Conservation (phyloP, 2,329 filamentous ascomycete species). For the Colletotrichum agaves region DNA sequence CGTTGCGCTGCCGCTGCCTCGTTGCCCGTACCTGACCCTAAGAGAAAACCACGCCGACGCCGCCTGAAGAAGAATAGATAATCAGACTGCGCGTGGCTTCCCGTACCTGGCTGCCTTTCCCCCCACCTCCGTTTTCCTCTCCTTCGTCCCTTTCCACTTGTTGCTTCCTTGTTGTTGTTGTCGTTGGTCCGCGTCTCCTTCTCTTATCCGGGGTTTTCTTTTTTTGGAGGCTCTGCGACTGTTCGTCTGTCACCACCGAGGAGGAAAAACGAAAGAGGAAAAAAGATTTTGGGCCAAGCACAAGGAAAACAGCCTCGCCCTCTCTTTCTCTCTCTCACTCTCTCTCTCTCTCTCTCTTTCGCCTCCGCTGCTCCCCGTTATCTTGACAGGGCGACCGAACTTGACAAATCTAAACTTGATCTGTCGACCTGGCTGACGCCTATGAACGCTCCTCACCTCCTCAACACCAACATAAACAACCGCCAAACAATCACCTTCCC, state of each 20-base stretch:
- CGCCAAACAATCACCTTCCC: slow-evolving; percentile 1
- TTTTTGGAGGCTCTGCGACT: slow-evolving; percentile 30
- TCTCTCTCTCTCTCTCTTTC: not conserved
- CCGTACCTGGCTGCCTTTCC: slow-evolving; percentile 12
- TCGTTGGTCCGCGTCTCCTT: not conserved
- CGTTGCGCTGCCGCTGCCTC: slow-evolving; percentile 15
- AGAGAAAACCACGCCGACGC: slow-evolving; percentile 20
- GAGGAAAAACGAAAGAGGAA: slow-evolving; percentile 17
- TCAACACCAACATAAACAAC: slow-evolving; percentile 8
- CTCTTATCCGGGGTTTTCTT: slow-evolving; percentile 1
- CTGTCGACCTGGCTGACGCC: slow-evolving; percentile 30
- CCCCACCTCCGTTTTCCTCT: not conserved
- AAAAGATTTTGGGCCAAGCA: slow-evolving; percentile 18
- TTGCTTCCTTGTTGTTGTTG: not conserved
- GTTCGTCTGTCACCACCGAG: slow-evolving; percentile 29
- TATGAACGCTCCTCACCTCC: slow-evolving; percentile 21
- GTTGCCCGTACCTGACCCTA: slow-evolving; percentile 22
- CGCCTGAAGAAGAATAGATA: slow-evolving; percentile 20
- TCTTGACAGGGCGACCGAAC: slow-evolving; percentile 20
- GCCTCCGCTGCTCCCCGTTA: slow-evolving; percentile 22
- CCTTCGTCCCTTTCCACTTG: slow-evolving; percentile 7
- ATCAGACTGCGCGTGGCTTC: slow-evolving; percentile 26
- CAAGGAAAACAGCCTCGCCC: slow-evolving; percentile 13
- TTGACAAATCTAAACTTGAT: slow-evolving; percentile 22
- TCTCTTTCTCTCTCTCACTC: too few relatives aligned